A percentile compares a stretch with the other conserved stretches of the same genome.
phyloP scores from a whole-genome alignment of 495 filamentous ascomycete species.

The Penicilliopsis zonata region DNA sequence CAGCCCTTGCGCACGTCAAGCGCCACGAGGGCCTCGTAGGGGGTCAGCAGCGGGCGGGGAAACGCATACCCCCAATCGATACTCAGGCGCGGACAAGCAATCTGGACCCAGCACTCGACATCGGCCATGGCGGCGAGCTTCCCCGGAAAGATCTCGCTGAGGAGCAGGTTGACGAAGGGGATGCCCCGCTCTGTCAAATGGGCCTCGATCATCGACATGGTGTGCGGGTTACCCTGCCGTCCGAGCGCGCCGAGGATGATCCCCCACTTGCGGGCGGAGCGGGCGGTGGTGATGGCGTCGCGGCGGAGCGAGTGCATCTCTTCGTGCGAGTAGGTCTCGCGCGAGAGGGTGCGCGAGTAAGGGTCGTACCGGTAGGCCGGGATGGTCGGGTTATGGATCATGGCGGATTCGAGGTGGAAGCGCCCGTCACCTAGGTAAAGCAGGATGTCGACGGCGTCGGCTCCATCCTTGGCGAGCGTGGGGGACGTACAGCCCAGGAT shows the following conservation, averaged over 20 bases:
- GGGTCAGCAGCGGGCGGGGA: slow-evolving; percentile 72
- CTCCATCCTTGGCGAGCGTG: slow-evolving; percentile 41
- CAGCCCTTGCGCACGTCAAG: slow-evolving; percentile 67
- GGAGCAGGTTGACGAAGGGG: slow-evolving; percentile 66
- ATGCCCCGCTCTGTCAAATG: slow-evolving; percentile 55
- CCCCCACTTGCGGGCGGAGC: slow-evolving; percentile 74
- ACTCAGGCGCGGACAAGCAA: slow-evolving; percentile 86
- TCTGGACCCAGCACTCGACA: slow-evolving; percentile 95
- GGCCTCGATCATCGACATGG: slow-evolving; percentile 72
- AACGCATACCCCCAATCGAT: slow-evolving; percentile 99
- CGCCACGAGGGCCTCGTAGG: slow-evolving; percentile 88
- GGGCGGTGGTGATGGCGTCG: slow-evolving; percentile 63
- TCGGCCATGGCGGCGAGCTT: slow-evolving; percentile 87
- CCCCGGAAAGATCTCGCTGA: slow-evolving; percentile 92
- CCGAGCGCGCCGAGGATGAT: slow-evolving; percentile 88
- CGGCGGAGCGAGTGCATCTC: slow-evolving; percentile 76
- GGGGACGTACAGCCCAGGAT: slow-evolving; percentile 94
- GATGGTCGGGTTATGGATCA: slow-evolving; percentile 91
- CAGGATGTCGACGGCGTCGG: slow-evolving; percentile 53
- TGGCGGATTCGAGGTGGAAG: slow-evolving; percentile 94
- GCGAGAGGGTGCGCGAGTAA: slow-evolving; percentile 82
- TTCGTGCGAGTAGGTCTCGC: slow-evolving; percentile 77
- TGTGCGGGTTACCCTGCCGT: slow-evolving; percentile 90
- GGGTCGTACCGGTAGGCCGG: slow-evolving; percentile 96
- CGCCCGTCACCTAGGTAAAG: slow-evolving; percentile 92